Base-by-base conservation (phyloP, 2,329 filamentous ascomycete species). In the Arthrobotrys pseudoclavata region DNA sequence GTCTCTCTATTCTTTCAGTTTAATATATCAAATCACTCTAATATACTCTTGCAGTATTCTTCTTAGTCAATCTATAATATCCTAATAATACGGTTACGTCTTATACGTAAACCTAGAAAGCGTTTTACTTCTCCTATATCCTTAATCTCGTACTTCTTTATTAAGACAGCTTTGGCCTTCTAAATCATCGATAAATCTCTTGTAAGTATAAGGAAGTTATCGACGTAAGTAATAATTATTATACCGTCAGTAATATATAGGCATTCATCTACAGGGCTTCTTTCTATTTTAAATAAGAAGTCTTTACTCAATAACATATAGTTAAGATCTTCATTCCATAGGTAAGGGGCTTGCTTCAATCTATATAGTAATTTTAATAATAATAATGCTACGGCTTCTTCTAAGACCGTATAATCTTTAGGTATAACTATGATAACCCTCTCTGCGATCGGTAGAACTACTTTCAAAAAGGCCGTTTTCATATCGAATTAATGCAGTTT, bases 131-230 rank as follows among this genome's bases (percentile, higher is more conserved):
- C 22, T 9, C 24, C 13, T 22, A 60, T 20, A 40, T 60, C 9
- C 18, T 55, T 55, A n/a, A 55, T 55, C 12, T 55, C 5, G 18
- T 55, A 55, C 18, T 55, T 55, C 12, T 55, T 55, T 18, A 55
- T 55, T 15, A 55, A 18, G 4, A 34, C 7, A 31, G 2, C 26
- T 18, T 55, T 55, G 1, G n/a, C 18, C 9, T 24, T 22, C 18
- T 48, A 2, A 31, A 31, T 31, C 7, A 31, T 31, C 4, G 29
- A 4, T 31, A 31, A 24, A 52, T 29, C n/a, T 12, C 29, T 29
- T 7, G n/a, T 29, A 29, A n/a, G 4, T 40, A 57, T 57, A 34
- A 57, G 10, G 13, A 57, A 34, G 15, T 40, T 13, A 40, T 40
- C 12, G 12, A 40, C 12, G 12, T 40, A 40, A 3, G 12, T 40